Evolutionary conservation across 73 alveolate genomes (phyloP).

Genomic region (Paramecium caudatum): DNA sequence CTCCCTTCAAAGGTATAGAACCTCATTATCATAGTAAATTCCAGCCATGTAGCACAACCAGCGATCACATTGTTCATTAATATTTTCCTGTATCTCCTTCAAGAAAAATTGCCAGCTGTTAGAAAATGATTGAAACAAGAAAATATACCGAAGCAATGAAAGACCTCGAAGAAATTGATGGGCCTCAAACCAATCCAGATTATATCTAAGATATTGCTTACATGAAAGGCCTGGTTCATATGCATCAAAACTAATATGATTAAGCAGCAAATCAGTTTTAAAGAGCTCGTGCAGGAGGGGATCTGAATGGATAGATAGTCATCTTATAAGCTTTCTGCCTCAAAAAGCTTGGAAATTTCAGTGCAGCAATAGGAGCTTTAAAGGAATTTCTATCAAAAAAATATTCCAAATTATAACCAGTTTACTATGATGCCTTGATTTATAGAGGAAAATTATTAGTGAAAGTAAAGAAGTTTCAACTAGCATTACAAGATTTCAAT

Average conservation of each 20-base stretch:
- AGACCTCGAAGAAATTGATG: constrained; percentile 47
- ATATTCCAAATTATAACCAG: constrained; percentile 57
- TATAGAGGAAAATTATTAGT: constrained; percentile 80
- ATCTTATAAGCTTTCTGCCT: constrained; percentile 10
- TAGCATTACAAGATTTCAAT: constrained; percentile 77
- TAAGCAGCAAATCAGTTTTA: constrained; percentile 29
- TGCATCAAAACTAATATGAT: constrained; percentile 38
- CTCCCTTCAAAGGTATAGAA: neutral
- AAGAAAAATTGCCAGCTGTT: neutral
- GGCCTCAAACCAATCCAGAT: constrained; percentile 26
- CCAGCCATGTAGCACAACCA: constrained; percentile 45
- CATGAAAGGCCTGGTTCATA: constrained; percentile 35
- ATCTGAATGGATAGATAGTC: constrained; percentile 23
- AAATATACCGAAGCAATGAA: constrained; percentile 45
- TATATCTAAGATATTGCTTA: constrained; percentile 21
- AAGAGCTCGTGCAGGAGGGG: constrained; percentile 44
- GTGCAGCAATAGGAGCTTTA: constrained; percentile 21
- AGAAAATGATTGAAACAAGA: constrained; percentile 17
- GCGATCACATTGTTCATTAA: neutral
- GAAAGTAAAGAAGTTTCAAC: constrained; percentile 58
- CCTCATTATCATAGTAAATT: neutral
- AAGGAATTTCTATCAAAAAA: constrained; percentile 48
- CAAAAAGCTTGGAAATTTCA: constrained; percentile 49
- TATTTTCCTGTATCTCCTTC: constrained; percentile 38
- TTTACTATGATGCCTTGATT: constrained; percentile 80